Conservation (phyloP, 805 yeast genomes). For the Monosporozyma aerobia region DNA sequence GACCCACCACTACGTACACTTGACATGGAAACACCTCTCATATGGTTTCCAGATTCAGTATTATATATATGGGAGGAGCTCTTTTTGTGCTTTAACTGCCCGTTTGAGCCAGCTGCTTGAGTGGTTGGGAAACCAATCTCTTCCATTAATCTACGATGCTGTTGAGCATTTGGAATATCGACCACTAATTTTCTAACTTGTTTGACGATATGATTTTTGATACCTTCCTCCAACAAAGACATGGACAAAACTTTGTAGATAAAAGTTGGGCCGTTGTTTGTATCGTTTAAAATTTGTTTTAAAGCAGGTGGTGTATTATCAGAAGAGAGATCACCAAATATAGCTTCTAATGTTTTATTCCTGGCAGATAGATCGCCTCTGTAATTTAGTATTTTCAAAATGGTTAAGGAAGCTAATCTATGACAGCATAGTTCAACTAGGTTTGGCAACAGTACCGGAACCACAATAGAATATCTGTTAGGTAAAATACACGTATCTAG, state of each 20-base stretch:
- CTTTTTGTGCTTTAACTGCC: slow-evolving; percentile 15
- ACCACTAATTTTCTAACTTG: slow-evolving; percentile 57
- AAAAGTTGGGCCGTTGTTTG: slow-evolving; percentile 63
- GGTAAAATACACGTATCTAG: slow-evolving; percentile 72
- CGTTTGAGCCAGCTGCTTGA: slow-evolving; percentile 4
- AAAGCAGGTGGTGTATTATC: slow-evolving; percentile 39
- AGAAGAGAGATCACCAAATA: slow-evolving; percentile 46
- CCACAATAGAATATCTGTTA: slow-evolving; percentile 56
- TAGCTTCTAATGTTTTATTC: slow-evolving; percentile 48
- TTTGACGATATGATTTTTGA: slow-evolving; percentile 47
- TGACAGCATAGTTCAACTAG: slow-evolving; percentile 62
- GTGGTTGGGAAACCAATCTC: slow-evolving; percentile 64
- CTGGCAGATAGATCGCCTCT: slow-evolving; percentile 58
- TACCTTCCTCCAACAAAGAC: slow-evolving; percentile 50
- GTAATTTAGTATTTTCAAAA: slow-evolving; percentile 66
- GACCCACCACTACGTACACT: slow-evolving; percentile 27
- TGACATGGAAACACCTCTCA: slow-evolving; percentile 26
- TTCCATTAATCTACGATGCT: slow-evolving; percentile 78
- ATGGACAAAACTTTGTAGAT: slow-evolving; percentile 70
- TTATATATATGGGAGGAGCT: slow-evolving; percentile 20
- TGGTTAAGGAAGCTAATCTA: slow-evolving; percentile 74
- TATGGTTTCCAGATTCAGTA: slow-evolving; percentile 17
- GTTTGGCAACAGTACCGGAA: slow-evolving; percentile 52
- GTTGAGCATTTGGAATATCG: slow-evolving; percentile 56
- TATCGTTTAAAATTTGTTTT: slow-evolving; percentile 55